A percentile compares a stretch with the other conserved stretches of the same genome.
Evolutionary conservation across 176 grass and related monocot genomes (phyloP).

Genomic region (Musa beccarii): DNA sequence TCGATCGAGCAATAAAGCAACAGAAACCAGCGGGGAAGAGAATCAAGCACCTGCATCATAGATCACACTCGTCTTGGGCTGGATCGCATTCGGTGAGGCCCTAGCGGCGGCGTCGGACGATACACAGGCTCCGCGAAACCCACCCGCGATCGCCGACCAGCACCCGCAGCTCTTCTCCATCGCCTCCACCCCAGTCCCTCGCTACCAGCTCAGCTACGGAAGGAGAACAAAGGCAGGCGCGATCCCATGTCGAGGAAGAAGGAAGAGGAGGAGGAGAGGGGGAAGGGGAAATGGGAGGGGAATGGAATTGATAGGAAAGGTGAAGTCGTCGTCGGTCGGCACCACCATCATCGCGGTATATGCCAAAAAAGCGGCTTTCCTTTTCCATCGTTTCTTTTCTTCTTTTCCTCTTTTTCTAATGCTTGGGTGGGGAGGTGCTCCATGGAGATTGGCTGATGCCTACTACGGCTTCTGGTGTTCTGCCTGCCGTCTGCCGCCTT

Average conservation of each 20-base stretch:
- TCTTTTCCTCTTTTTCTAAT: neutral
- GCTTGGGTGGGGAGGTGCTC: neutral
- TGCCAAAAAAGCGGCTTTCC: slow-evolving; percentile 18
- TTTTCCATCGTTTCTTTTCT: neutral
- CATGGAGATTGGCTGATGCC: too few relatives aligned
- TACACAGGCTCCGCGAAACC: slow-evolving; percentile 50
- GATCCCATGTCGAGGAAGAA: slow-evolving; percentile 16
- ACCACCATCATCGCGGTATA: slow-evolving; percentile 28
- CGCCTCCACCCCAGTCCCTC: neutral
- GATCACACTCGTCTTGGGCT: slow-evolving; percentile 60
- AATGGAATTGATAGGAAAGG: slow-evolving; percentile 20
- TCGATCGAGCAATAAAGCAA: slow-evolving; percentile 4
- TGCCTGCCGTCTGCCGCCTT: too few relatives aligned
- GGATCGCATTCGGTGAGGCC: slow-evolving; percentile 15
- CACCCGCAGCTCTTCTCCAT: slow-evolving; percentile 55
- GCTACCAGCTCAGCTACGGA: neutral
- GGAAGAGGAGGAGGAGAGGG: slow-evolving; percentile 20
- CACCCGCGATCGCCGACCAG: slow-evolving; percentile 58
- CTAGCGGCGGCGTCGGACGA: slow-evolving; percentile 12
- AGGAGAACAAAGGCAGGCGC: slow-evolving; percentile 4
- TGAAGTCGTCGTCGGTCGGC: slow-evolving; percentile 30
- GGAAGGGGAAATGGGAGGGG: slow-evolving; percentile 36
- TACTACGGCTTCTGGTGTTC: too few relatives aligned
- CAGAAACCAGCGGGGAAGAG: neutral
- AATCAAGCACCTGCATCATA: slow-evolving; percentile 57